Evolutionary conservation across 768 basidiomycete species (phyloP), one percentile per base, ranked within the genome.

Genomic region (Panellus pusillus): DNA sequence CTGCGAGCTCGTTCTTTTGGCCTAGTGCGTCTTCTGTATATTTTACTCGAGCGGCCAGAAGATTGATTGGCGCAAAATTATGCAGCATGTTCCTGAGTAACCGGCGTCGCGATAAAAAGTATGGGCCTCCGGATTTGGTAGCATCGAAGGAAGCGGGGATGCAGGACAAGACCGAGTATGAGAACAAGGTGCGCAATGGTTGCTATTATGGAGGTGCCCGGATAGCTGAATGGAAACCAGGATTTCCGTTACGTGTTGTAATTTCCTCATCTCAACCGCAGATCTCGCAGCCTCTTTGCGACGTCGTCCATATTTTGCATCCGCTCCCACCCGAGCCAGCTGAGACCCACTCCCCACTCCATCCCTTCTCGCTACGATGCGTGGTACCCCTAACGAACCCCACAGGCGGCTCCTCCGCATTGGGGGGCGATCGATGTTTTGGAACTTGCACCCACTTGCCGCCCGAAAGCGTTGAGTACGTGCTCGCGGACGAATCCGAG

Each of bases 111-210:
- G 52, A 62, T 29, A 43, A 44, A 29, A 51, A 47, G 37, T 62
- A 60, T 41, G 61, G 61, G 14, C 27, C 37, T 18, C 58, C 61
- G 5, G 58, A 62, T 38, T 11, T 58, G 19, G 54, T 47, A 17
- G 55, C 54, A 27, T 48, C 52, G 13, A 62, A 53, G 44, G 61
- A 62, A 45, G 61, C 61, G 12, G 61, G 61, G 20, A 62, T 62
- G 61, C 61, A 60, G 41, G 61, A 62, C 38, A 62, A 62, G 58
- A 62, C 61, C 2, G 61, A 62, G 46, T 62, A 44, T 44, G 61
- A 62, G 45, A 59, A 62, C 39, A 62, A 59, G 41, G 61, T 57
- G 28, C 38, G 57, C 4, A 7, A 14, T 18, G 32, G 9, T 24
- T 39, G 41, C 18, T 18, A 6, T 17, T 6, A 36, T 44, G 5